phyloP scores from a whole-genome alignment of 192 early-diverging fungal genomes.

The Backusella mclennaniae region DNA sequence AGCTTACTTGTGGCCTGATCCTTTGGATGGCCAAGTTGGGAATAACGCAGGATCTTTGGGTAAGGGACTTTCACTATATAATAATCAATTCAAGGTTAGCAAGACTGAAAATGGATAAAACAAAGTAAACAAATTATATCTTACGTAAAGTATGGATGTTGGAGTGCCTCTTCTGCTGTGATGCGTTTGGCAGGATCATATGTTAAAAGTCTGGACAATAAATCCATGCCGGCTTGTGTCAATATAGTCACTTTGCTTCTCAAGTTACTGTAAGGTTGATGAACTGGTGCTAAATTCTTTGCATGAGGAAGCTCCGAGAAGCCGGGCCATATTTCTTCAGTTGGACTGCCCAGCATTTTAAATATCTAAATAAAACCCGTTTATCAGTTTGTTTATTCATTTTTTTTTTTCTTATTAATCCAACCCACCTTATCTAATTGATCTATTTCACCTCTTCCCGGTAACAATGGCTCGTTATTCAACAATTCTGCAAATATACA shows the following conservation, averaged over 20 bases:
- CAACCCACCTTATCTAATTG: constrained; percentile 63
- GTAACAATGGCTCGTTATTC: constrained; percentile 78
- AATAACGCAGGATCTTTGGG: constrained; percentile 94
- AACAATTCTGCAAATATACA: constrained; percentile 97
- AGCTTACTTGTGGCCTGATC: constrained; percentile 53
- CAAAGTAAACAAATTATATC: constrained; percentile 8
- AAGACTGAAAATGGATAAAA: not conserved
- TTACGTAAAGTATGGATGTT: constrained; percentile 86
- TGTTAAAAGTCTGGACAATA: constrained; percentile 71
- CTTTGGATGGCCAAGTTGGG: constrained; percentile 89
- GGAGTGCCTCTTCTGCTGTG: constrained; percentile 84
- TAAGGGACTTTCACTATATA: constrained; percentile 66
- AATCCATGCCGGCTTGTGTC: constrained; percentile 77
- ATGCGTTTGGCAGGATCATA: constrained; percentile 89
- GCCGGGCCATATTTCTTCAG: constrained; percentile 73
- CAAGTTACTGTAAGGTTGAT: constrained; percentile 60
- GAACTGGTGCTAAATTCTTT: constrained; percentile 70
- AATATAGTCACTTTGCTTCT: constrained; percentile 53
- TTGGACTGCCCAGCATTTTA: constrained; percentile 85
- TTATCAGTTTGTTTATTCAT: not conserved
- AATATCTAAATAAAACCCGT: constrained; percentile 61
- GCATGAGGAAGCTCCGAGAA: constrained; percentile 63
- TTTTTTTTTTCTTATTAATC: no score
- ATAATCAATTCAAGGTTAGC: not conserved
- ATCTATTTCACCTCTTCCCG: constrained; percentile 78